Conservation (phyloP, 345 rosid species). For the Pistacia vera region DNA sequence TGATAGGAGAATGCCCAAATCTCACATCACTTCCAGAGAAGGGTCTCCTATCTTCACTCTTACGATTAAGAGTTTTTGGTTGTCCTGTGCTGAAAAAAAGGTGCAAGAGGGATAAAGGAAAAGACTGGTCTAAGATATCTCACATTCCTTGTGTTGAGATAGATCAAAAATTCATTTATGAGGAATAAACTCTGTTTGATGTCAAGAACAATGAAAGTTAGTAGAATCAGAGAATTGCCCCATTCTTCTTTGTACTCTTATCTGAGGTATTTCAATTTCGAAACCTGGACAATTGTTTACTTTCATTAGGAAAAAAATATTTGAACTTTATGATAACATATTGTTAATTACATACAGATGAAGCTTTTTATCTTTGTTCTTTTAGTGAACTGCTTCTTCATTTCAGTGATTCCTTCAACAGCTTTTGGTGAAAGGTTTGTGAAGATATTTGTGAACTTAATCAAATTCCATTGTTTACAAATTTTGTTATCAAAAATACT, state of each 20-base stretch:
- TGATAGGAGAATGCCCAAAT: constrained; percentile 14
- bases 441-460: too few species aligned
- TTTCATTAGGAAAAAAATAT: too few species aligned
- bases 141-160: constrained; percentile 22
- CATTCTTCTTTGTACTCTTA: background rate
- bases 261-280: background rate
- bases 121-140: constrained; percentile 28
- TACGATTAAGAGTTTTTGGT: constrained; percentile 5
- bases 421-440: too few species aligned
- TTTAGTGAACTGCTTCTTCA: too few species aligned
- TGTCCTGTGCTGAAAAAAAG: constrained; percentile 17
- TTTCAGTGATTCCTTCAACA: too few species aligned
- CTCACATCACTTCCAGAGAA: constrained; percentile 15
- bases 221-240: background rate
- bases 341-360: too few species aligned
- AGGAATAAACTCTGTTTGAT: background rate
- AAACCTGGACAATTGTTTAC: background rate
- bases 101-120: constrained; percentile 20
- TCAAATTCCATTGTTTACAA: too few species aligned
- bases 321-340: background rate
- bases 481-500: too few species aligned
- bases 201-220: background rate
- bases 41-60: constrained; percentile 15
- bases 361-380: too few species aligned
- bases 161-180: background rate